Conservation (phyloP, 306 rosid genomes). For the Coriaria nepalensis region DNA sequence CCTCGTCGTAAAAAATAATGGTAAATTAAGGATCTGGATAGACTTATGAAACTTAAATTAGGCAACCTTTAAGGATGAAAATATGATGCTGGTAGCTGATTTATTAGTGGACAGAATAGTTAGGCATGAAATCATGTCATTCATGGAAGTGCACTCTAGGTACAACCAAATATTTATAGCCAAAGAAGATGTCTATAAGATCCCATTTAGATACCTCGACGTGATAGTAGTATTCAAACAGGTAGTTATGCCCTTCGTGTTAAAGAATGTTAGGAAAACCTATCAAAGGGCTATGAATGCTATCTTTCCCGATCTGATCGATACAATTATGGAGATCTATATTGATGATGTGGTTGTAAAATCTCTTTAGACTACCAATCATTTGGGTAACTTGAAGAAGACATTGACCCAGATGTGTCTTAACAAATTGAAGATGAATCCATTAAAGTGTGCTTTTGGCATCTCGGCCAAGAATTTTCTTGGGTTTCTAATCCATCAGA, state of each 20-base stretch:
- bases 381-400: too few species aligned
- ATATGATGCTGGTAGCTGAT: neutral
- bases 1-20: too few species aligned
- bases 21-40: too few species aligned
- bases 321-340: neutral
- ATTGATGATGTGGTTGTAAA: neutral
- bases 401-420: neutral
- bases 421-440: too few species aligned
- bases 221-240: neutral
- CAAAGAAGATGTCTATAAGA: neutral
- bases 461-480: too few species aligned
- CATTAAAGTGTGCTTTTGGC: too few species aligned
- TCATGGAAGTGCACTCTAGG: neutral
- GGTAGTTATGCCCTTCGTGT: neutral
- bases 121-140: too few species aligned
- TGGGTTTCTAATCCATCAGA: too few species aligned
- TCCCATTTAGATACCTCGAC: neutral
- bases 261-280: neutral
- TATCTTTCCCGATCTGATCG: neutral
- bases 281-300: neutral
- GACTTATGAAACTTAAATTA: too few species aligned
- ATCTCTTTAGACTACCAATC: too few species aligned
- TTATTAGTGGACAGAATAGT: too few species aligned
- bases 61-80: neutral
- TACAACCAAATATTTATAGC: neutral